A percentile compares a stretch with the other conserved stretches of the same genome.
These are phyloP conservation scores for Chytridium lagenaria DNA, from an alignment of 371 early-diverging fungal species.

Conservation along the genomic window DNA sequence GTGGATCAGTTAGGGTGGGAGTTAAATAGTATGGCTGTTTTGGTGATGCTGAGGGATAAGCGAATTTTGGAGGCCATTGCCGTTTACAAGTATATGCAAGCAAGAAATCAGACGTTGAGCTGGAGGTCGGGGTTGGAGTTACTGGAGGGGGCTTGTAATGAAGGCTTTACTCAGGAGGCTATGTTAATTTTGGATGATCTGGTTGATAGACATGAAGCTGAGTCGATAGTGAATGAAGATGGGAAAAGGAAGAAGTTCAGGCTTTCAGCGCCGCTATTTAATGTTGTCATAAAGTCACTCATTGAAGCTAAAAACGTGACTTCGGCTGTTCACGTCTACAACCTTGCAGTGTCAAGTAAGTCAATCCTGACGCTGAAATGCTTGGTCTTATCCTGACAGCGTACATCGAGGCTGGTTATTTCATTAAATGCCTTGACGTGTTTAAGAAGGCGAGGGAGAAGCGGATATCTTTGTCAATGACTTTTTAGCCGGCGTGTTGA, in stretches of 20 bases:
- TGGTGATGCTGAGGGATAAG: neutral
- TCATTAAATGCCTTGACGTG: neutral
- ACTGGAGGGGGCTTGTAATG: neutral
- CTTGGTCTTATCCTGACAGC: neutral
- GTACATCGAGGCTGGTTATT: neutral
- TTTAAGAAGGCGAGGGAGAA: neutral
- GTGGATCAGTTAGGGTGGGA: too few relatives aligned
- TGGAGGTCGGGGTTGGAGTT: neutral
- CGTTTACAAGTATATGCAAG: neutral
- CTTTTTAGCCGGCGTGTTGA: too few relatives aligned
- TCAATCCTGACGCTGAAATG: neutral
- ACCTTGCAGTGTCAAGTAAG: neutral
- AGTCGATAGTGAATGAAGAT: neutral
- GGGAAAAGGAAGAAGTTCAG: too few relatives aligned
- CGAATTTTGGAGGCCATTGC: neutral
- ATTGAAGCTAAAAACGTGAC: too few relatives aligned
- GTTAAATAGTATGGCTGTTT: too few relatives aligned
- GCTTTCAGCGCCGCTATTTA: too few relatives aligned
- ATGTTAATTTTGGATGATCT: constrained; percentile 8
- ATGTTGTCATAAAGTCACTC: too few relatives aligned
- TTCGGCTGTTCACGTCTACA: constrained; percentile 1
- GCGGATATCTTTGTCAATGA: neutral
- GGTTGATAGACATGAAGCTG: neutral
- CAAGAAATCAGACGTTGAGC: neutral
- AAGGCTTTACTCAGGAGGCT: neutral